Conservation (phyloP, 257 asterid genomes). For the Solanum paucissectum region DNA sequence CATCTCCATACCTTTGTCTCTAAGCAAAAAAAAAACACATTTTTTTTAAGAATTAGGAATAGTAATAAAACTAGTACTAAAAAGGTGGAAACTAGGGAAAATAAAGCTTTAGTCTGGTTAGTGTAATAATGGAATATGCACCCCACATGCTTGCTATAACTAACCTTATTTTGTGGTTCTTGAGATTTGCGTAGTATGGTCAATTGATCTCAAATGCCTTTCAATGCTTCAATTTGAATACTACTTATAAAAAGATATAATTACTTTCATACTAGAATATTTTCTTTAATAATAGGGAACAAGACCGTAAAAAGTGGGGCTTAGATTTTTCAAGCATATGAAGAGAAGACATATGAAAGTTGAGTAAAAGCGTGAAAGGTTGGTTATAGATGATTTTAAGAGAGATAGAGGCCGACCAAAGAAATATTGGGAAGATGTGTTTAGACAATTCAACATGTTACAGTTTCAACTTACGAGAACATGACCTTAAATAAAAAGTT, state of each 20-base stretch:
- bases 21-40: not conserved
- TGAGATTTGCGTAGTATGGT: not conserved
- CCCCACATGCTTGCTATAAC: not conserved
- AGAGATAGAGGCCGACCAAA: not conserved
- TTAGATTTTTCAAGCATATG: not conserved
- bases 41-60: not conserved
- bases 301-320: too few species aligned
- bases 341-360: too few species aligned
- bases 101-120: not conserved
- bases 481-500: too few species aligned
- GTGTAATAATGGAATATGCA: not conserved
- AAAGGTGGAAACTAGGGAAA: not conserved
- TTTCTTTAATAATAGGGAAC: too few species aligned
- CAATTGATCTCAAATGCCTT: not conserved
- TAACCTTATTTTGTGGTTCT: not conserved
- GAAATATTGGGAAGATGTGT: not conserved
- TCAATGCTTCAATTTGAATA: not conserved
- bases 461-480: not conserved
- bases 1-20: not conserved
- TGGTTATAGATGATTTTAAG: not conserved
- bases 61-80: not conserved
- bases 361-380: not conserved
- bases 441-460: too few species aligned
- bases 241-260: too few species aligned
- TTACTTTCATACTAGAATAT: not conserved